These are phyloP conservation scores for Rubia peregrina DNA, from an alignment of 305 asterid genomes.

Conservation along the genomic window DNA sequence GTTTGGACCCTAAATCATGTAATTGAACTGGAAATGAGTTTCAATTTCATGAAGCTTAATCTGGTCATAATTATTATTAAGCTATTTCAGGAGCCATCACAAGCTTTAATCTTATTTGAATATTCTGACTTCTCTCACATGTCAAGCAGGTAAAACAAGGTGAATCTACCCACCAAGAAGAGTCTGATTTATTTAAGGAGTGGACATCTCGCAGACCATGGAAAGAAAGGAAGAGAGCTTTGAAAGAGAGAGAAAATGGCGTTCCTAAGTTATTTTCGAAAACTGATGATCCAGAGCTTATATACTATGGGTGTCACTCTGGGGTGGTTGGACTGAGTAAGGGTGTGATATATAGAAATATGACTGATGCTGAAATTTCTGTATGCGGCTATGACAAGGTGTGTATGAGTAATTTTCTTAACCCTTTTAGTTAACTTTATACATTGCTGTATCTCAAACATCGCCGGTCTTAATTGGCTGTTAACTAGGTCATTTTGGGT, in stretches of 20 bases:
- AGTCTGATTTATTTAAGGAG: constrained; percentile 43
- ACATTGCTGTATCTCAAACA: background rate
- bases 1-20: constrained; percentile 36
- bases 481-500: background rate
- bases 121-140: constrained; percentile 13
- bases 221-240: constrained; percentile 75
- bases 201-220: constrained; percentile 71
- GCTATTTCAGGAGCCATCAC: background rate
- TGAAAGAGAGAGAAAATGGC: constrained; percentile 40
- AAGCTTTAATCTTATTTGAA: constrained; percentile 14
- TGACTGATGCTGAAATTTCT: constrained; percentile 31
- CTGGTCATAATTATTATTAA: constrained; percentile 10
- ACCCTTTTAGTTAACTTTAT: background rate
- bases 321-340: constrained; percentile 77
- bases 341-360: constrained; percentile 32
- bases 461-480: background rate
- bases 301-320: constrained; percentile 64
- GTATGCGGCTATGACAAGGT: constrained; percentile 77
- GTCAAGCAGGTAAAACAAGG: constrained; percentile 25
- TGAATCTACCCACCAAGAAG: constrained; percentile 26
- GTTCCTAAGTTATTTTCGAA: constrained; percentile 27
- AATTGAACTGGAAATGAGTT: constrained; percentile 23
- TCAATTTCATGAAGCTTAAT: constrained; percentile 1
- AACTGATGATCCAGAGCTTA: constrained; percentile 69
- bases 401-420: background rate